A percentile compares a stretch with the other conserved stretches of the same genome.
Evolutionary conservation across 2,329 filamentous ascomycete species (phyloP).

Genomic region (Fusarium sp.): DNA sequence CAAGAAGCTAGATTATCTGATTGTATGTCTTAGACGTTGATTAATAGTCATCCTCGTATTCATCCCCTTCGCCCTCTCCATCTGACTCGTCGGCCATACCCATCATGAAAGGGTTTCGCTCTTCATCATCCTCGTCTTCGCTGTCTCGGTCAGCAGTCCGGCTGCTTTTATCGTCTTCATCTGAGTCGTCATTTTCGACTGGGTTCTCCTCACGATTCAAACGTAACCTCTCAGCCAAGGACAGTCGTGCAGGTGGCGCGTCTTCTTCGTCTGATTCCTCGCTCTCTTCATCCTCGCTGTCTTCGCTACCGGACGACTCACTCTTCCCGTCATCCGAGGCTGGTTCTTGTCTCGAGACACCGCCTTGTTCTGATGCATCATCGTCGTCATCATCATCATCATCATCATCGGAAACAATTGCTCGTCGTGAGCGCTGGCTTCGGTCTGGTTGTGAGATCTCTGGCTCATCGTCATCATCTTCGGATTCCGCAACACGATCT

Average conservation of each 20-base stretch:
- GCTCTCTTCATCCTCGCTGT: slow-evolving; percentile 18
- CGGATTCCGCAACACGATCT: slow-evolving; percentile 35
- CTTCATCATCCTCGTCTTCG: slow-evolving; percentile 43
- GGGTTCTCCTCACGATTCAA: slow-evolving; percentile 41
- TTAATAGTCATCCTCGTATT: slow-evolving; percentile 38
- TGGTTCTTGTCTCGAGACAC: slow-evolving; percentile 12
- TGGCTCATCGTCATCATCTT: slow-evolving; percentile 43
- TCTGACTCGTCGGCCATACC: slow-evolving; percentile 55
- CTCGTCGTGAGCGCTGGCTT: slow-evolving; percentile 4
- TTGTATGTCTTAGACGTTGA: neutral
- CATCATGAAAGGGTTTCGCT: slow-evolving; percentile 50
- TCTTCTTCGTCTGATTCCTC: slow-evolving; percentile 34
- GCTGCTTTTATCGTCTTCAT: slow-evolving; percentile 28
- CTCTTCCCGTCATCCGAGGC: neutral
- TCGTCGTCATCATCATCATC: slow-evolving; percentile 37
- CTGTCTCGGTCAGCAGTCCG: slow-evolving; percentile 39
- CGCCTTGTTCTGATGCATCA: slow-evolving; percentile 22
- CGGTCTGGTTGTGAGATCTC: neutral
- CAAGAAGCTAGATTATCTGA: neutral
- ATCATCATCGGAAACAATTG: slow-evolving; percentile 32
- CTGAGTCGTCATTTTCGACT: slow-evolving; percentile 23
- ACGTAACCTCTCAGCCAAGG: slow-evolving; percentile 39
- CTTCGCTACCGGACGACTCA: slow-evolving; percentile 1
- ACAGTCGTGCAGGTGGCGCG: slow-evolving; percentile 21
- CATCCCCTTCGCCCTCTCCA: slow-evolving; percentile 43